Base-by-base conservation (phyloP, 1,139 yeast genomes). In the Suhomyces wounanorum region DNA sequence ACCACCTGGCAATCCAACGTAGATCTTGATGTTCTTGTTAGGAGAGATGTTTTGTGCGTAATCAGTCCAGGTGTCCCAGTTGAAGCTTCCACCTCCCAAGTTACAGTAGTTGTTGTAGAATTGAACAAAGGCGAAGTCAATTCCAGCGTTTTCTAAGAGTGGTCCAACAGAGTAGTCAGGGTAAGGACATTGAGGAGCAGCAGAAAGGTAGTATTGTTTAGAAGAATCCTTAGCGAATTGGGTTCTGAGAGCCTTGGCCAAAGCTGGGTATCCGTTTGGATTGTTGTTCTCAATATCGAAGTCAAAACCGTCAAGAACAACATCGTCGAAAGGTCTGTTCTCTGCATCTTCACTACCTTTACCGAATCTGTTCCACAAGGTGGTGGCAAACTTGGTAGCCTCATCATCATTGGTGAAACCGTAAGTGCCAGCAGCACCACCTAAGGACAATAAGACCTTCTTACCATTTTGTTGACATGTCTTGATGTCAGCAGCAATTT, bases 111-210 rank as follows among this genome's bases (percentile, higher is more conserved):
- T 92, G 79, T 92, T 92, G 79, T 92, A 92, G 74, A 92, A 92
- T 75, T 92, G 98, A 61, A 92, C 82, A 63, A 89, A 90, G 1
- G 94, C 94, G 69, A 87, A 90, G 70, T 92, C 98, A 56, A 92
- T 73, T 42, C 81, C 76, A 17, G 88, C 82, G 37, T 79, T 70
- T 23, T 74, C 73, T 59, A 92, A 69, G 38, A 88, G 71, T 49
- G 83, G 82, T 55, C 96, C 96, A 42, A 87, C 84, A 42, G 88
- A 83, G 8, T 86, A 90, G 72, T 92, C 98, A 18, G 97, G 98
- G 66, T 85, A 89, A 17, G 86, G 88, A 74, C 98, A 92, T 74
- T 92, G 98, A 26, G 98, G 98, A 56, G 98, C 96, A 55, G 97
- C 96, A 48, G 96, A 83, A 46, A 92, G 74, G 67, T 88, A 91